Evolutionary conservation across 257 asterid species (phyloP).

Genomic region (Solanum pennellii): DNA sequence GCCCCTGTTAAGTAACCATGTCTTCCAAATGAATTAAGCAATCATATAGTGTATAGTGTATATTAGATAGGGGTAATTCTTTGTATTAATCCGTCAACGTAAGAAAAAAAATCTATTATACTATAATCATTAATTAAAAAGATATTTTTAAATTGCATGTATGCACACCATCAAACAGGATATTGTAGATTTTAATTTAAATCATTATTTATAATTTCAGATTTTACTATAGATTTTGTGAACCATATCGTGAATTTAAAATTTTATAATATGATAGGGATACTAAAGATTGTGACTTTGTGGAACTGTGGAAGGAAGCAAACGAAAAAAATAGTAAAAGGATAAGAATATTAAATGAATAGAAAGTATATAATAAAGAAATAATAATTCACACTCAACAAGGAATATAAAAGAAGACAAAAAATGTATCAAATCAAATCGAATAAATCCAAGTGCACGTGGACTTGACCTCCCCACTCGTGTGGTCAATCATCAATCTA

Average conservation of each 20-base stretch:
- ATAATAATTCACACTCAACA: background rate
- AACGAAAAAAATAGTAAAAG: background rate
- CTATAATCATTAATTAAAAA: too few relatives aligned
- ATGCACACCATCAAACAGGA: background rate
- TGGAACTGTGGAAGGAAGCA: background rate
- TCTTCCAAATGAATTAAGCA: too few relatives aligned
- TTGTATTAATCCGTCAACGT: background rate
- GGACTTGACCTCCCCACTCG: constrained; percentile 70
- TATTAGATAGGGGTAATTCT: background rate
- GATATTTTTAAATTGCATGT: background rate
- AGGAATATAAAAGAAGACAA: constrained; percentile 23
- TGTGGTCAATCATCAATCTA: constrained; percentile 58
- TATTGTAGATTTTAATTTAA: background rate
- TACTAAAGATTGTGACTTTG: background rate
- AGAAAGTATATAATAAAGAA: background rate
- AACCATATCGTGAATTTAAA: background rate
- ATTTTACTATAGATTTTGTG: background rate
- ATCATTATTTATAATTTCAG: background rate
- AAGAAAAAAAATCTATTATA: background rate
- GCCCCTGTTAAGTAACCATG: too few relatives aligned
- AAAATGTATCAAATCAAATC: constrained; percentile 31
- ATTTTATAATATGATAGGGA: background rate
- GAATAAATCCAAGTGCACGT: constrained; percentile 77
- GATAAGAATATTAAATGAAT: background rate
- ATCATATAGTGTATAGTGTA: too few relatives aligned